These are phyloP conservation scores for slime mould (Dictyostelium discoideum) DNA, from an alignment of 78 protist genomes.

Conservation along the genomic window dicty_2.7 NC_007088.5:3846001-3846500, in stretches of 20 bases:
- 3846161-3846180: neutral
- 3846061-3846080: neutral
- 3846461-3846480: neutral
- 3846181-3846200: neutral
- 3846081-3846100: neutral
- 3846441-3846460: slow-evolving; percentile 26
- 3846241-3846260: neutral
- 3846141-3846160: neutral
- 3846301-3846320: neutral
- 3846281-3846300: slow-evolving; percentile 16
- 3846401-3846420: neutral
- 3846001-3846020: neutral
- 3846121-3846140: neutral
- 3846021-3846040: slow-evolving; percentile 5
- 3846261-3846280: neutral
- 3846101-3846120: neutral
- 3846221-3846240: neutral
- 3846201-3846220: too few relatives aligned
- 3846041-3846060: neutral
- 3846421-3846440: neutral
- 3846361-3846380: neutral
- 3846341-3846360: neutral
- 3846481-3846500: neutral
- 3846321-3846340: neutral
- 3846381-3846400: neutral